phyloP scores from a whole-genome alignment of 176 grass and related monocot species.

The Phoenix roebelenii region DNA sequence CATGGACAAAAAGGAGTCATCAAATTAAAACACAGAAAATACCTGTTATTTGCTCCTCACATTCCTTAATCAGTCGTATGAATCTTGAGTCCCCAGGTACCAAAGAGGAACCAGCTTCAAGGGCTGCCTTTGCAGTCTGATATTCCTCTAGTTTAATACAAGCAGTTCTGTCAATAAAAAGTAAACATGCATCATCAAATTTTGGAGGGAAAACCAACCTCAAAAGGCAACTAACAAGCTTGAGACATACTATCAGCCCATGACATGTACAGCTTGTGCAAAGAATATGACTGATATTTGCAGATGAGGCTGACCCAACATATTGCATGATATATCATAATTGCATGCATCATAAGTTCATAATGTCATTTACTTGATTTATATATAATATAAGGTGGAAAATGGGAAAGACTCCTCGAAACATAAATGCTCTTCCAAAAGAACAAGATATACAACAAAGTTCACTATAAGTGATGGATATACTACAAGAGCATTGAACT shows the following conservation, averaged over 20 bases:
- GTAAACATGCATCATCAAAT: not conserved
- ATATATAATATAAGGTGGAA: no score
- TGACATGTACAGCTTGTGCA: no score
- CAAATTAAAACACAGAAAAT: constrained; percentile 20
- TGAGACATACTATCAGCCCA: not conserved
- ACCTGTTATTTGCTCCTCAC: constrained; percentile 55
- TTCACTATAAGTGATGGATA: not conserved
- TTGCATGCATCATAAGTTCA: no score
- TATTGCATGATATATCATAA: no score
- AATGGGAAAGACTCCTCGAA: no score
- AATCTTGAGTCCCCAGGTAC: constrained; percentile 69
- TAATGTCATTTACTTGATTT: no score
- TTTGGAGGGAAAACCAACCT: not conserved
- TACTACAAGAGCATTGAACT: not conserved
- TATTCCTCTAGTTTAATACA: constrained; percentile 89
- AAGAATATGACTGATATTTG: no score
- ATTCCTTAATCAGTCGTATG: constrained; percentile 61
- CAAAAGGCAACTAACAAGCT: constrained; percentile 5
- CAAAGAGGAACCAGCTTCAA: constrained; percentile 50
- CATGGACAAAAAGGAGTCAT: not conserved
- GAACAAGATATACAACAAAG: not conserved
- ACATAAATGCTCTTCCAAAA: not conserved
- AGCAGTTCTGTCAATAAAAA: constrained; percentile 37
- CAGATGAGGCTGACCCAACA: no score
- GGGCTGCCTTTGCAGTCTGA: constrained; percentile 78